phyloP scores from a whole-genome alignment of 176 grass and related monocot genomes.

The Panicum miliaceum region DNA sequence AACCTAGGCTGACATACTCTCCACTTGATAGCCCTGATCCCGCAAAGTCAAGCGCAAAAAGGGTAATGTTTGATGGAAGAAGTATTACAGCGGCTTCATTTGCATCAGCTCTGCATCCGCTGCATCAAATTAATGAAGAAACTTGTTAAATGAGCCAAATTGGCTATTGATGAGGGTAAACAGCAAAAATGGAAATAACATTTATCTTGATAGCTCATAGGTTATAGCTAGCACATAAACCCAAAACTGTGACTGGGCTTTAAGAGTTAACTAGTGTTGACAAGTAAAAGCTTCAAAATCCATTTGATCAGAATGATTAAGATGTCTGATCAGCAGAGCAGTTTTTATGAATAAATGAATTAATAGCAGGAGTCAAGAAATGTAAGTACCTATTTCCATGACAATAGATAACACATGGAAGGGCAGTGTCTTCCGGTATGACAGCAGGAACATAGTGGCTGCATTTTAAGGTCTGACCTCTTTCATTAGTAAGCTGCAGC shows the following conservation, averaged over 20 bases:
- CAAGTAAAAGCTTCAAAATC: slow-evolving; percentile 26
- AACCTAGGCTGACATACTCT: slow-evolving; percentile 99
- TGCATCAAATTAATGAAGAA: slow-evolving; percentile 55
- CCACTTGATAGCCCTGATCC: slow-evolving; percentile 92
- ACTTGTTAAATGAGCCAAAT: slow-evolving; percentile 21
- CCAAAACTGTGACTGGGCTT: background rate
- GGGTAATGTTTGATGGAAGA: slow-evolving; percentile 96
- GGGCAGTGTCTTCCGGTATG: slow-evolving; percentile 70
- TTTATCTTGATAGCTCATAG: slow-evolving; percentile 31
- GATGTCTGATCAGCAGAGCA: background rate
- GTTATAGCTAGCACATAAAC: background rate
- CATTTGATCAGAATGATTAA: slow-evolving; percentile 18
- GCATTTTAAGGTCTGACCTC: slow-evolving; percentile 88
- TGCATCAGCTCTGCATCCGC: slow-evolving; percentile 99
- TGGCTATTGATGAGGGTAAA: slow-evolving; percentile 10
- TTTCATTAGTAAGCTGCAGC: slow-evolving; percentile 82
- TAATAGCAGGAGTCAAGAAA: slow-evolving; percentile 22
- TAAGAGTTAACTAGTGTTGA: slow-evolving; percentile 14
- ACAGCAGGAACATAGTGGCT: slow-evolving; percentile 97
- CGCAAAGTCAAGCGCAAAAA: slow-evolving; percentile 97
- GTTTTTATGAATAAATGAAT: background rate
- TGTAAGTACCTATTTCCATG: slow-evolving; percentile 90
- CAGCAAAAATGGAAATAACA: slow-evolving; percentile 18
- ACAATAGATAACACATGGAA: slow-evolving; percentile 98
- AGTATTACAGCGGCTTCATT: slow-evolving; percentile 98